Conservation (phyloP, 176 grass and related monocot species). For the Hyparrhenia diplandra region DNA sequence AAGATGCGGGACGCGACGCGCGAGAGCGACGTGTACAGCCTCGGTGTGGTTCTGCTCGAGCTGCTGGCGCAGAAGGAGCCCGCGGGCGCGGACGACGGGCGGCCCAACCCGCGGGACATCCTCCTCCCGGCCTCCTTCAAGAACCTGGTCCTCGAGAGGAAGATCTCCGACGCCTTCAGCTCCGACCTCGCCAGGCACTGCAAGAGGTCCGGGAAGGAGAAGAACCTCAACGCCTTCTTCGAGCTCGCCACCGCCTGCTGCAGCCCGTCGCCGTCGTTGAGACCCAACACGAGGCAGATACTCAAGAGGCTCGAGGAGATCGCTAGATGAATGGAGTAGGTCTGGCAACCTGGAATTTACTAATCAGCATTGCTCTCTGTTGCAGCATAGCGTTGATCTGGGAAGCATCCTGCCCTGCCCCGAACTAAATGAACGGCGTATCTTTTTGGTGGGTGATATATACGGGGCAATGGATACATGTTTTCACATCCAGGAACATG, state of each 20-base stretch:
- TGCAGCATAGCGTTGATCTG: not conserved
- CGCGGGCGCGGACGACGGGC: not conserved
- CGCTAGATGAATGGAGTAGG: slow-evolving; percentile 23
- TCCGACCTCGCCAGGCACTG: slow-evolving; percentile 53
- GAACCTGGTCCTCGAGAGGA: slow-evolving; percentile 66
- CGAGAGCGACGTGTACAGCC: slow-evolving; percentile 73
- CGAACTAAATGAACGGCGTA: not conserved
- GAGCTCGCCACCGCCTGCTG: slow-evolving; percentile 62
- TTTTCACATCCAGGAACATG: not conserved
- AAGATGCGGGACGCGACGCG: slow-evolving; percentile 73
- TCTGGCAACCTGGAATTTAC: not conserved
- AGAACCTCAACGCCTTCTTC: slow-evolving; percentile 45
- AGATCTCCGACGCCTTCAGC: slow-evolving; percentile 62
- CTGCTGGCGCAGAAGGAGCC: slow-evolving; percentile 73
- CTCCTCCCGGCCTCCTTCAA: slow-evolving; percentile 55
- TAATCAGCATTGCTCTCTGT: not conserved
- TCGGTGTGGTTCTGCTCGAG: slow-evolving; percentile 76
- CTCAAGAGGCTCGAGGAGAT: slow-evolving; percentile 63
- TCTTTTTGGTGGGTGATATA: not conserved
- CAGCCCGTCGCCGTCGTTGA: slow-evolving; percentile 67
- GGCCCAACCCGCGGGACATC: slow-evolving; percentile 51
- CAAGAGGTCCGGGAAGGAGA: slow-evolving; percentile 46
- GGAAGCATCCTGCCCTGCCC: not conserved
- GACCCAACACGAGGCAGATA: slow-evolving; percentile 54
- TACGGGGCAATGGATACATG: not conserved